Evolutionary conservation across 2,329 filamentous ascomycete species (phyloP), one percentile per base, ranked within the genome.

Genomic region (Passalora sequoiae): DNA sequence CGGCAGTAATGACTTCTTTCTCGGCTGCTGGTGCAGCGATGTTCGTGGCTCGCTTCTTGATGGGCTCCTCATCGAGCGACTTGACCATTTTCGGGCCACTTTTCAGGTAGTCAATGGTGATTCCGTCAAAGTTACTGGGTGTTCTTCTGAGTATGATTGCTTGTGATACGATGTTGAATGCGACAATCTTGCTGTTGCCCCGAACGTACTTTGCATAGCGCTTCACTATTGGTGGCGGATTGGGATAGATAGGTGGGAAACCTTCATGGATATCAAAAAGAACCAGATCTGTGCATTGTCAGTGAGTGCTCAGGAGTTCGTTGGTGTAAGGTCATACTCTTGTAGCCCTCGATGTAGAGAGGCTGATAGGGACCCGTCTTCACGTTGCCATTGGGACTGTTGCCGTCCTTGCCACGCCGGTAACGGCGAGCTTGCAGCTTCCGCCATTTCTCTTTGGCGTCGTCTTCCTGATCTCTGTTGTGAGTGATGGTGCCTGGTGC

Each of bases 251-350:
- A 5, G 22, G 25, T 13, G 48, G 47, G 30, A 43, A 53, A 40
- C 50, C 47, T 20, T 38, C 49, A 20, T 45, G 30, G 1, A 50
- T 49, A 25, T 60, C 55, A 38, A 58, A 57, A 31, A 60, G 55
- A 15, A 58, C 49, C 56, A 53, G 58, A 29, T 56, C 56, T 58
- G 41, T 33, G 20, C n/a, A n/a, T n/a, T 33, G 15, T 33, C 30
- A 19, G 30, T 33, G 2, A 9, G 25, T 15, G 15, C n/a, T 10
- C 28, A 22, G 16, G 27, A 28, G 48, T 21, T 47, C 54, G 40
- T 22, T 41, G 28, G 51, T 47, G 25, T 41, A 46, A 16, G 65
- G 44, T 54, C 64, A 7, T 65, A 64, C 0, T 66, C 72, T 43
- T 19, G 13, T 20, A 30, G 13, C 44, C 35, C 16, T 36, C 10